Conservation (phyloP, 805 yeast genomes). For the Ogataea salicorniae region DNA sequence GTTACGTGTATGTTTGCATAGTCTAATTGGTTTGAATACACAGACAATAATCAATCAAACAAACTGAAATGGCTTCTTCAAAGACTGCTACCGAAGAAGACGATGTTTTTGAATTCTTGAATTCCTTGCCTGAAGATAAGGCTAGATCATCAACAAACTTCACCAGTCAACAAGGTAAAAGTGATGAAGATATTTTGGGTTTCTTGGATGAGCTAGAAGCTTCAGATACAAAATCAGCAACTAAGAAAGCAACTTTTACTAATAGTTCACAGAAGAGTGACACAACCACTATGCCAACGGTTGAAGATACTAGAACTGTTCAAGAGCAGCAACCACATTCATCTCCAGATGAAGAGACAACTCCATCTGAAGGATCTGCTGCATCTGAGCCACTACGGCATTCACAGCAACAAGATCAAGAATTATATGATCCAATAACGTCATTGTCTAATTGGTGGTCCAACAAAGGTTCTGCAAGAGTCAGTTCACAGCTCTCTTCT, state of each 20-base stretch:
- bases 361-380: conserved; percentile 3
- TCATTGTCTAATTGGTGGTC: conserved; percentile 75
- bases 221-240: conserved; percentile 39
- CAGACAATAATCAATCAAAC: no score
- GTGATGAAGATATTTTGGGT: conserved; percentile 48
- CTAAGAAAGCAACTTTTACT: background rate
- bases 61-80: background rate
- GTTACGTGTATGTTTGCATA: no score
- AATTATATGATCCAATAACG: conserved; percentile 52
- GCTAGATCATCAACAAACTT: conserved; percentile 9
- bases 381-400: conserved; percentile 1
- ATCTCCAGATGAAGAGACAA: conserved; percentile 4
- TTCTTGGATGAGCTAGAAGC: conserved; percentile 68
- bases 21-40: no score
- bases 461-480: conserved; percentile 59
- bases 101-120: conserved; percentile 75
- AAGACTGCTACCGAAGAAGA: conserved; percentile 48
- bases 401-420: conserved; percentile 1
- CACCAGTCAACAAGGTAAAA: conserved; percentile 21
- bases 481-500: conserved; percentile 54
- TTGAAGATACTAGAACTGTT: background rate
- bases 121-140: conserved; percentile 61
- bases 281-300: background rate
- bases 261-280: background rate
- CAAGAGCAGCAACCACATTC: background rate